Percentiles rank a stretch among this genome's conserved stretches.
Evolutionary conservation across 2,329 filamentous ascomycete species (phyloP).

Genomic region (Didymosphaeria variabile): DNA sequence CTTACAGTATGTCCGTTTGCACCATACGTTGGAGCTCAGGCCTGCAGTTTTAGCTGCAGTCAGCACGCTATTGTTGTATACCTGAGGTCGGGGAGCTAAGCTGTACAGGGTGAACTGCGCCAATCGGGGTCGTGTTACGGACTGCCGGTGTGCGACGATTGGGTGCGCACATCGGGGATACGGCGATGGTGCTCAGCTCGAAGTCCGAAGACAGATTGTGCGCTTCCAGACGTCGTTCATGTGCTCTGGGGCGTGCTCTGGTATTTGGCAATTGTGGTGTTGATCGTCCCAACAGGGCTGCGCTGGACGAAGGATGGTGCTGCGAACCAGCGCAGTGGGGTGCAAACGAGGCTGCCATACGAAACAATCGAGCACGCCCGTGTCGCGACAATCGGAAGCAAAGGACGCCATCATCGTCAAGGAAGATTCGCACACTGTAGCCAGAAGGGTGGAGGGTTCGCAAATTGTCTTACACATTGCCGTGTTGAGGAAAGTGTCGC

Average conservation of each 20-base stretch:
- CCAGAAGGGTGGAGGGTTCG: not conserved
- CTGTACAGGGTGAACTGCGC: slow-evolving; percentile 20
- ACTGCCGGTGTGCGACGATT: slow-evolving; percentile 28
- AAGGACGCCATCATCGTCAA: not conserved
- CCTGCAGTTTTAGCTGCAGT: slow-evolving; percentile 29
- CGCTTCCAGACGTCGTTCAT: slow-evolving; percentile 4
- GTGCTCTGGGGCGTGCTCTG: slow-evolving; percentile 1
- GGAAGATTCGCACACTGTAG: not conserved
- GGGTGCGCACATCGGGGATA: slow-evolving; percentile 29
- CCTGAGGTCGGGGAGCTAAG: slow-evolving; percentile 28
- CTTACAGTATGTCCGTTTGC: slow-evolving; percentile 19
- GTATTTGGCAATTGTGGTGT: not conserved
- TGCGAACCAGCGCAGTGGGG: slow-evolving; percentile 11
- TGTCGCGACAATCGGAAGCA: not conserved
- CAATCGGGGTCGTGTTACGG: slow-evolving; percentile 32
- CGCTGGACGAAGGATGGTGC: slow-evolving; percentile 10
- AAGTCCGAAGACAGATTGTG: slow-evolving; percentile 33
- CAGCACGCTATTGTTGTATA: slow-evolving; percentile 34
- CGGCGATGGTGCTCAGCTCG: slow-evolving; percentile 31
- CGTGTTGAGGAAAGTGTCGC: not conserved
- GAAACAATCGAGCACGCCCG: not conserved
- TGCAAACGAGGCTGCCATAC: slow-evolving; percentile 4
- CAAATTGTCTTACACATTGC: slow-evolving; percentile 11
- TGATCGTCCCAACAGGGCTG: slow-evolving; percentile 10
- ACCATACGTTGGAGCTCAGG: slow-evolving; percentile 24